Percentiles rank a stretch among this genome's conserved stretches.
phyloP scores from a whole-genome alignment of 257 asterid genomes.

The Nyctanthes arbortristis region DNA sequence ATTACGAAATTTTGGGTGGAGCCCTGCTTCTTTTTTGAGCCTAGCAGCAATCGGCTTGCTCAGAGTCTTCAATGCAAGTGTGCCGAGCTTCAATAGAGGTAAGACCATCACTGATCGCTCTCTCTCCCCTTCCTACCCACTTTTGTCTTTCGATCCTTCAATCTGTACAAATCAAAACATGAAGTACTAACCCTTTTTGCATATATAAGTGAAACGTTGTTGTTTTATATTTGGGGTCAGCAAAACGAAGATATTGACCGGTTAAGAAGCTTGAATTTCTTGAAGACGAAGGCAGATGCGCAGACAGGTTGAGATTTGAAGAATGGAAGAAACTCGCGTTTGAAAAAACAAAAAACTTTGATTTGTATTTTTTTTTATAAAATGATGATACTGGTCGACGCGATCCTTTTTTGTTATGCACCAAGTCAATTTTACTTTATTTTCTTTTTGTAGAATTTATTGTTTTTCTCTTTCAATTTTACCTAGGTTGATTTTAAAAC shows the following conservation, averaged over 20 bases:
- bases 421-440: no score
- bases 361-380: no score
- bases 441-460: no score
- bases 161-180: background rate
- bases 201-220: background rate
- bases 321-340: background rate
- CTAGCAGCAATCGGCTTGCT: constrained; percentile 88
- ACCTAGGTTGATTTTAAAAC: no score
- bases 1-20: constrained; percentile 75
- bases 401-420: no score
- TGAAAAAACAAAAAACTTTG: no score
- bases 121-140: background rate
- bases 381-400: no score
- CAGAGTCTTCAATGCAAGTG: constrained; percentile 84
- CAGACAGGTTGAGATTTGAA: background rate
- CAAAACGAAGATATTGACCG: constrained; percentile 28
- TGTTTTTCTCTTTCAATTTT: no score
- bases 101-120: constrained; percentile 55
- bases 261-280: constrained; percentile 31
- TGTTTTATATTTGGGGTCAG: background rate
- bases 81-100: constrained; percentile 87
- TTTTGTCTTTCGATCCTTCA: constrained; percentile 6
- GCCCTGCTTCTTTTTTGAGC: constrained; percentile 78
- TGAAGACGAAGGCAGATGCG: constrained; percentile 41
- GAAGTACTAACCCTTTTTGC: background rate